Evolutionary conservation across 2,329 filamentous ascomycete species (phyloP), one percentile per base, ranked within the genome.

Genomic region (Monosporascus sp.): DNA sequence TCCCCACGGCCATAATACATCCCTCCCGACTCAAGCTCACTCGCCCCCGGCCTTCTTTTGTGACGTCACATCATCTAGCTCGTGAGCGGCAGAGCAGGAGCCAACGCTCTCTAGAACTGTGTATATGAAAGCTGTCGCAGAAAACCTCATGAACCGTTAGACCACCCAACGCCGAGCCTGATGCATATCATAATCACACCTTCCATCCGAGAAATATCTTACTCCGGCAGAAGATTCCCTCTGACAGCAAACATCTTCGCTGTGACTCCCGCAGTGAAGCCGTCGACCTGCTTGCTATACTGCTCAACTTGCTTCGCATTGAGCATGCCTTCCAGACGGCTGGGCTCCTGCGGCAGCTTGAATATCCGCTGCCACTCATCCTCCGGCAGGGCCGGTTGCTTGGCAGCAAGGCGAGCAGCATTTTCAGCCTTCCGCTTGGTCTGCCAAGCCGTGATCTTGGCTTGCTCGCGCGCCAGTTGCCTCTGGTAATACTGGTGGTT

Each of bases 161-260:
- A 64, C 60, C 65, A 61, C 65, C 61, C 49, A 67, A 68, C 65
- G 66, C 65, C 65, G 61, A 63, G 64, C 64, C 64, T 60, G 62
- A 68, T 68, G 66, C 66, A 65, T 62, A 55, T 42, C 51, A 48
- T 45, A 31, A 42, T 52, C 54, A 60, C 50, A 57, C 44, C 41
- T 39, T 31, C 47, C 54, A 57, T 53, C 57, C 53, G 48, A 57
- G 51, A 51, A 24, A 39, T 36, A 8, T 51, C 62, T 69, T 69
- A 76, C 74, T 84, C 80, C 46, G 83, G 82, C 65, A 84, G 68
- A 61, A 86, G 70, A 70, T 83, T 85, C 61, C 83, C 83, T 69
- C 92, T 86, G 56, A 97, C 90, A 39, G 92, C 92, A 72, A 99
- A 99, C 93, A 99, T 96, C 85, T 99, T 99, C 60, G 90, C 86